These are phyloP conservation scores for Xanthoparmelia taractica DNA, from an alignment of 495 filamentous ascomycete genomes.

Conservation along the genomic window DNA sequence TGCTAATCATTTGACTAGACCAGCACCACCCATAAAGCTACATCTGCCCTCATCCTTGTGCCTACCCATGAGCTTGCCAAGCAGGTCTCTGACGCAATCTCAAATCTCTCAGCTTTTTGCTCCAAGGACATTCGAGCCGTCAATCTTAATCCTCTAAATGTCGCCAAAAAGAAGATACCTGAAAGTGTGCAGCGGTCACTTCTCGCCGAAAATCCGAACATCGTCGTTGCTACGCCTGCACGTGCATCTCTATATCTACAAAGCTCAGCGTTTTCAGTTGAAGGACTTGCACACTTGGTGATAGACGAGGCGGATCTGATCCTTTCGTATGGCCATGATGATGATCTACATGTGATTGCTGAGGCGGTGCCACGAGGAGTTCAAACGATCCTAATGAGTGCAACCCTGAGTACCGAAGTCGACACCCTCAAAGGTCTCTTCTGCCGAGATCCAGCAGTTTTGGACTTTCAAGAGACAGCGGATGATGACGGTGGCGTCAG, in stretches of 20 bases:
- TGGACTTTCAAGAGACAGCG: conserved; percentile 70
- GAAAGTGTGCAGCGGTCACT: conserved; percentile 76
- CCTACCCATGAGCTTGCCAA: conserved; percentile 90
- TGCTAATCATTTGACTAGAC: conserved; percentile 27
- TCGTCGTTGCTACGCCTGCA: conserved; percentile 83
- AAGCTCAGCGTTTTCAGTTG: conserved; percentile 57
- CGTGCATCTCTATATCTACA: conserved; percentile 65
- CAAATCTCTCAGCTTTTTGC: conserved; percentile 70
- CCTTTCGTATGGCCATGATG: conserved; percentile 89
- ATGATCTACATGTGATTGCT: conserved; percentile 72
- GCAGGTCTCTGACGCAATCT: conserved; percentile 70
- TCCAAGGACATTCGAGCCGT: conserved; percentile 70
- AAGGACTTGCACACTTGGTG: conserved; percentile 67
- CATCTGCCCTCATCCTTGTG: conserved; percentile 74
- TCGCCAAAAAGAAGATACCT: conserved; percentile 54
- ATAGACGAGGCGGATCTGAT: conserved; percentile 94
- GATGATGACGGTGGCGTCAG: conserved; percentile 64
- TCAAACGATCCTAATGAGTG: conserved; percentile 89
- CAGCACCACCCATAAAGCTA: conserved; percentile 40
- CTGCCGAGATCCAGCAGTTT: conserved; percentile 66
- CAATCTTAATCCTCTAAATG: conserved; percentile 57
- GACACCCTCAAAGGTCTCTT: conserved; percentile 80
- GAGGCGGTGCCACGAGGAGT: conserved; percentile 72
- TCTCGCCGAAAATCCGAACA: conserved; percentile 78
- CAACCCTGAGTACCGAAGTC: conserved; percentile 79